Conservation (phyloP, 257 asterid genomes). For the Primulina huaijiensis region DNA sequence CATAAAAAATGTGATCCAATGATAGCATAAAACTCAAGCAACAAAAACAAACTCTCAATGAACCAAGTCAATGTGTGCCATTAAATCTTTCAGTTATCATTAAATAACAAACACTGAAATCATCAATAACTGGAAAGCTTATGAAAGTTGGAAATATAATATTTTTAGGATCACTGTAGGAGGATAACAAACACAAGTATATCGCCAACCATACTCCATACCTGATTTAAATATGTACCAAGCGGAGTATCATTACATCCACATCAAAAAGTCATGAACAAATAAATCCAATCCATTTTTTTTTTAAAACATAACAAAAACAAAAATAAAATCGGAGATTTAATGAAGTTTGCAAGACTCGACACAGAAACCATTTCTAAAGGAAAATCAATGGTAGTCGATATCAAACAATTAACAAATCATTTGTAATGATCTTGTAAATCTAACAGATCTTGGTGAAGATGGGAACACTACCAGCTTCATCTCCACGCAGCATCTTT, state of each 20-base stretch:
- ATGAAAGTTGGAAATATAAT: not conserved
- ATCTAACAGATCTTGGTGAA: not conserved
- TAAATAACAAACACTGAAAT: not conserved
- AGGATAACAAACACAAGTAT: not conserved
- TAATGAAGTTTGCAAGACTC: not conserved
- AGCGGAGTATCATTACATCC: not conserved
- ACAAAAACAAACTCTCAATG: not conserved
- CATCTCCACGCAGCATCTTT: conserved; percentile 91
- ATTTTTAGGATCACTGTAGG: conserved; percentile 1
- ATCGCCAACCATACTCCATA: not conserved
- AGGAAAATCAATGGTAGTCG: not conserved
- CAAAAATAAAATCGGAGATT: not conserved
- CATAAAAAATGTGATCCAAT: not conserved
- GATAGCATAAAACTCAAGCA: conserved; percentile 1
- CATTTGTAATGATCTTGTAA: no score
- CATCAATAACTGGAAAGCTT: not conserved
- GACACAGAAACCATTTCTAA: not conserved
- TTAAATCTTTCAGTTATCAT: not conserved
- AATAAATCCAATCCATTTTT: not conserved
- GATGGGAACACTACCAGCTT: conserved; percentile 53
- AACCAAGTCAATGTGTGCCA: not conserved
- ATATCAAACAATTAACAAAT: conserved; percentile 4
- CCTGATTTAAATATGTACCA: no score
- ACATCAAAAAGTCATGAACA: not conserved
- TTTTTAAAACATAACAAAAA: no score